Base-by-base conservation (phyloP, 306 rosid species). In the Vicia villosa region DNA sequence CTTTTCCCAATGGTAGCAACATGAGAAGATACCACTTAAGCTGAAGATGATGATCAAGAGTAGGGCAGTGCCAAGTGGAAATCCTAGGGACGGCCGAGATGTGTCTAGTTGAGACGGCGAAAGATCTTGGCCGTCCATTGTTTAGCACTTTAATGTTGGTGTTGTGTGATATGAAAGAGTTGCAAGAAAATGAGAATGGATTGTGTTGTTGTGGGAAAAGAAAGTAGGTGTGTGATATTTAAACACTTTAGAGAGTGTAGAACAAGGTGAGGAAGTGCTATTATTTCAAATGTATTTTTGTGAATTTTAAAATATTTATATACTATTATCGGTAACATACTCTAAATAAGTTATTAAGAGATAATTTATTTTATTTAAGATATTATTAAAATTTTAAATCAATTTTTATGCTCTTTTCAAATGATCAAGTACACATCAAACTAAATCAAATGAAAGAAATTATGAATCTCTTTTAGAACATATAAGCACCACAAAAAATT, bases 1-100 rank as follows among this genome's bases (percentile, higher is more conserved):
- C 70, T 88, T 94, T 72, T 94, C 98, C 97, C 98, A 90, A 76
- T 94, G 98, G 79, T 94, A 94, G 77, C 96, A 94, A 76, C 97
- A 94, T 5, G 98, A 90, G 89, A 94, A 90, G 84, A 94, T 80
- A 24, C 98, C 98, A 60, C 98, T 94, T 63, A 94, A 59, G 90
- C 85, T 84, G 95, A 94, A 88, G 76, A 94, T 83, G 80, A 90
- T 68, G 80, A 94, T 67, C 21, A 94, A 55, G 70, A 94, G 97
- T 1, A 94, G 95, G 8, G 96, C 97, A 0, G 97, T 94, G 52
- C 98, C 98, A 2, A 94, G 86, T 5, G 98, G 98, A 84, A 94
- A 94, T 0, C 97, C 97, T 2, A 94, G 66, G 58, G 97, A 85
- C 32, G 98, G 98, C 66, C 98, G 86, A 73, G 97, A 94, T 74